phyloP scores from a whole-genome alignment of 495 filamentous ascomycete species.

The Bacidia rubella region DNA sequence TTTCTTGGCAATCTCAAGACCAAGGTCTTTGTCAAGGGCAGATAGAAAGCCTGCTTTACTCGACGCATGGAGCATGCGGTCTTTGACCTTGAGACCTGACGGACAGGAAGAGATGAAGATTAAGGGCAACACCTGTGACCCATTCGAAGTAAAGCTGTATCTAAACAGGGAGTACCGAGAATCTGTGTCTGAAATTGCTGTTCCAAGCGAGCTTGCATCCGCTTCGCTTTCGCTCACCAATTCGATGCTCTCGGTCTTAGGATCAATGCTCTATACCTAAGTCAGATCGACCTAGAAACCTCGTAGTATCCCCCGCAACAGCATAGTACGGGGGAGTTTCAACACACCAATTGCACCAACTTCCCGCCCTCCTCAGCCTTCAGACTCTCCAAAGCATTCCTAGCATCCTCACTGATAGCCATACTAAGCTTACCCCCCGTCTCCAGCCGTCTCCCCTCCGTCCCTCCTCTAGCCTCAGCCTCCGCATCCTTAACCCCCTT shows the following conservation, averaged over 20 bases:
- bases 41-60: conserved; percentile 59
- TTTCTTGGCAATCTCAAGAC: conserved; percentile 64
- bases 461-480: conserved; percentile 64
- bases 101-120: conserved; percentile 96
- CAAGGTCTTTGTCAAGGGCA: conserved; percentile 53
- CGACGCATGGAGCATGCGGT: conserved; percentile 88
- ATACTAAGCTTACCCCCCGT: conserved; percentile 38
- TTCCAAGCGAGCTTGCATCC: conserved; percentile 24
- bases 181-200: conserved; percentile 60
- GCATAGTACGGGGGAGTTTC: neutral
- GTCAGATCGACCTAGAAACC: neutral
- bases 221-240: conserved; percentile 33
- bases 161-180: conserved; percentile 88
- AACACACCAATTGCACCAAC: conserved; percentile 70
- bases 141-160: conserved; percentile 41
- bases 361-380: conserved; percentile 37
- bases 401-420: conserved; percentile 53
- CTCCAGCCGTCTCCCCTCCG: conserved; percentile 46
- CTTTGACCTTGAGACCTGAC: conserved; percentile 64
- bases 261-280: conserved; percentile 50
- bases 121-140: conserved; percentile 45
- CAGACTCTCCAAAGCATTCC: conserved; percentile 49
- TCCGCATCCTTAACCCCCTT: conserved; percentile 68
- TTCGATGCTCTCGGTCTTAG: conserved; percentile 62
- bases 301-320: neutral